These are phyloP conservation scores for Ceratobasidium sp. DNA, from an alignment of 1,284 basidiomycete genomes.

Conservation along the genomic window DNA sequence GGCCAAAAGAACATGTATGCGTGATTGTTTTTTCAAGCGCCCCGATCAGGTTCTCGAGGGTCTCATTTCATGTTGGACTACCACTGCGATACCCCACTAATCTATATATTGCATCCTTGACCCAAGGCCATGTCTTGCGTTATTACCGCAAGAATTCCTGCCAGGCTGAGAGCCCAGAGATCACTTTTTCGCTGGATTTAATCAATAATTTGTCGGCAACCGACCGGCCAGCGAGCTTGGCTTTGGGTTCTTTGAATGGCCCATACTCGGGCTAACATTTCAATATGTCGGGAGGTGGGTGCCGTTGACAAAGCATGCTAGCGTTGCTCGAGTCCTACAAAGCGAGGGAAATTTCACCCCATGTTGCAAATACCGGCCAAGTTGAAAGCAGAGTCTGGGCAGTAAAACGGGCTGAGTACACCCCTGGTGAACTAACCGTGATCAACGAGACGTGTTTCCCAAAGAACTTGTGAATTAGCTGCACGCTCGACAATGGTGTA, in stretches of 20 bases:
- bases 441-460: not conserved
- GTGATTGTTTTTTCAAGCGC: not conserved
- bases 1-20: slow-evolving; percentile 34
- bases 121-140: not conserved
- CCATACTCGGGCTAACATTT: slow-evolving; percentile 6
- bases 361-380: not conserved
- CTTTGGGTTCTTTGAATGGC: slow-evolving; percentile 1
- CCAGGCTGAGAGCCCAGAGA: not conserved
- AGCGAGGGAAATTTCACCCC: not conserved
- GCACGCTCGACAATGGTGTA: slow-evolving; percentile 5
- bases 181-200: slow-evolving; percentile 14
- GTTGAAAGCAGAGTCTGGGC: not conserved
- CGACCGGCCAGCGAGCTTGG: not conserved
- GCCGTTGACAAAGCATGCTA: slow-evolving; percentile 2
- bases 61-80: not conserved
- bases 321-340: not conserved
- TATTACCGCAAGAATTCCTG: not conserved
- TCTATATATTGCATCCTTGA: slow-evolving; percentile 13
- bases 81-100: slow-evolving; percentile 12
- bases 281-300: not conserved
- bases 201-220: not conserved
- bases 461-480: not conserved
- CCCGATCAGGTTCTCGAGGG: not conserved
- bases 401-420: not conserved
- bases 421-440: not conserved